phyloP scores from a whole-genome alignment of 257 asterid genomes.

The Ehretia macrophylla region DNA sequence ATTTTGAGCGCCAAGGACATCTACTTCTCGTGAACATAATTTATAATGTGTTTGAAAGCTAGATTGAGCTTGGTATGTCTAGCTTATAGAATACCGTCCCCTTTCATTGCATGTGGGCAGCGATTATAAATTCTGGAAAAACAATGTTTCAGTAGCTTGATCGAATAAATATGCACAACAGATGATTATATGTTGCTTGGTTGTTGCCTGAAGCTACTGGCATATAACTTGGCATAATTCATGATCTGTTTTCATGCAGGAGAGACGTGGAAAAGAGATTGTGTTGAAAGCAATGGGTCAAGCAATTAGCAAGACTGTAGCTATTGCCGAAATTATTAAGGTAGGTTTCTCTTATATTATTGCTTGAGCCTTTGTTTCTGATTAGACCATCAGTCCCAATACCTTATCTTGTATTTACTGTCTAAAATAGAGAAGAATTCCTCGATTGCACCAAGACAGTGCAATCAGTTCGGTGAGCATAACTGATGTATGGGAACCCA shows the following conservation, averaged over 20 bases:
- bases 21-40: no score
- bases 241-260: constrained; percentile 34
- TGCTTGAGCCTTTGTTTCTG: neutral
- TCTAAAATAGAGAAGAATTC: constrained; percentile 62
- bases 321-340: constrained; percentile 79
- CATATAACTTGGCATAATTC: no score
- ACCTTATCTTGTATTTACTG: neutral
- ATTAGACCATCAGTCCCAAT: constrained; percentile 8
- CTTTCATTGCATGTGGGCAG: no score
- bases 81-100: no score
- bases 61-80: no score
- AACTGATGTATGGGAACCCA: constrained; percentile 91
- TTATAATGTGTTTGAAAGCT: no score
- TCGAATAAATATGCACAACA: neutral
- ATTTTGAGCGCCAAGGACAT: no score
- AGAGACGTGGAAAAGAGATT: constrained; percentile 68
- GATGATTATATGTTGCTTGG: neutral
- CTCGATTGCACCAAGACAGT: constrained; percentile 80
- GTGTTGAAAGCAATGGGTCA: constrained; percentile 97
- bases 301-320: constrained; percentile 89
- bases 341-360: constrained; percentile 22
- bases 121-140: no score
- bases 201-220: neutral
- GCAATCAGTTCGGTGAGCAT: constrained; percentile 86
- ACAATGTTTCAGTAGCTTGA: no score